Base-by-base conservation (phyloP, 129 eudicot species). In the Flaveria robusta region DNA sequence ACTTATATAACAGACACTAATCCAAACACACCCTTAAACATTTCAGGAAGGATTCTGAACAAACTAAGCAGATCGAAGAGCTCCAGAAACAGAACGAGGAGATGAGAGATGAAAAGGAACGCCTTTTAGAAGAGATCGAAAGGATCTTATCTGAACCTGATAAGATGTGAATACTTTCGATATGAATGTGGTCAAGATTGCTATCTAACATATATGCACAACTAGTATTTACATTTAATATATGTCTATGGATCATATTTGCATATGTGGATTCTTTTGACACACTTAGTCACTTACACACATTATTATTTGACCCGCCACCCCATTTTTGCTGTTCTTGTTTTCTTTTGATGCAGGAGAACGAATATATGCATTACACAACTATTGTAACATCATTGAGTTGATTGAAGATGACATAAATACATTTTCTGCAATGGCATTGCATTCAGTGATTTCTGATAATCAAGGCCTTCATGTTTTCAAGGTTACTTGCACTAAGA, bases 1-100 rank as follows among this genome's bases (percentile, higher is more conserved):
- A 34, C 29, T 27, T 51, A 12, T 27, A 26, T 27, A 31, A 71
- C 45, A 20, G 16, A 52, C 14, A 18, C 14, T 29, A 51, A 59
- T 59, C n/a, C 66, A 23, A 60, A 60, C 39, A 24, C 66, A 41
- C 41, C 66, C 7, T 58, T 10, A 60, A 49, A 56, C 68, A 66
- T 80, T 76, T 41, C 90, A 91, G 97, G 76, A 91, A 91, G 75
- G 97, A 88, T 69, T 91, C 97, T 1, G 97, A 91, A 76, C 97
- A 91, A 39, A 89, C 94, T 46, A 89, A 84, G 83, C 94, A 89
- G 70, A 89, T 86, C 16, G 94, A 89, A 77, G 94, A 89, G 34
- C 94, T 89, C 45, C 91, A 89, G 72, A 89, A 84, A 77, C 89
- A 86, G 78, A 84, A 89, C 14, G 88, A 84, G 60, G 91, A 89